phyloP scores from a whole-genome alignment of 352 stramenopile species.

The Phytophthora fragariae region DNA sequence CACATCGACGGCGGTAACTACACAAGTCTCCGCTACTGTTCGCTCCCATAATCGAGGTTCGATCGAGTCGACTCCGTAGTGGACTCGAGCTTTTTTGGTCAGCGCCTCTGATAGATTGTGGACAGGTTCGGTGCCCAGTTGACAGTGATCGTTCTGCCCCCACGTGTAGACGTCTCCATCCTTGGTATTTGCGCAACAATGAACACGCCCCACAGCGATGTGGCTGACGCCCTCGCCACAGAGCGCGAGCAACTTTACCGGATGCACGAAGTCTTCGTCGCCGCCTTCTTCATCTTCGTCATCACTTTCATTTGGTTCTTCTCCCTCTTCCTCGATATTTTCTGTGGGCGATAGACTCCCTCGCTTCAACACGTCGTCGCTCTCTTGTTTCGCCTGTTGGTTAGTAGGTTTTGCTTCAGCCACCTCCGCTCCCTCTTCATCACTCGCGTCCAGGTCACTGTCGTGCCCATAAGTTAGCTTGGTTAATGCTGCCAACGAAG shows the following conservation, averaged over 20 bases:
- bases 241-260: slow-evolving; percentile 67
- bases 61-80: slow-evolving; percentile 64
- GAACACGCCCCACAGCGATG: slow-evolving; percentile 79
- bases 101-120: slow-evolving; percentile 65
- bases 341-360: slow-evolving; percentile 12
- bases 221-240: slow-evolving; percentile 73
- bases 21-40: slow-evolving; percentile 64
- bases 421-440: slow-evolving; percentile 38
- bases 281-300: slow-evolving; percentile 46
- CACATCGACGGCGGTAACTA: slow-evolving; percentile 62
- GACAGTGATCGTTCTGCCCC: slow-evolving; percentile 87
- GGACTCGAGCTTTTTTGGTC: slow-evolving; percentile 62
- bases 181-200: slow-evolving; percentile 81
- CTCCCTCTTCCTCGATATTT: slow-evolving; percentile 21
- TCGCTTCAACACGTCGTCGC: slow-evolving; percentile 8
- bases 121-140: slow-evolving; percentile 69
- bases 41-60: slow-evolving; percentile 78
- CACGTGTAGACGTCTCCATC: slow-evolving; percentile 87
- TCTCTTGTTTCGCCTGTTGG: background rate
- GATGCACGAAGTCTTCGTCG: slow-evolving; percentile 74
- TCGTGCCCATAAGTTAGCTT: slow-evolving; percentile 58
- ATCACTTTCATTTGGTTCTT: slow-evolving; percentile 24
- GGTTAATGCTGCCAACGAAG: slow-evolving; percentile 42
- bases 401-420: slow-evolving; percentile 1
- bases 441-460: slow-evolving; percentile 51